Conservation (phyloP, 2,329 filamentous ascomycete genomes). For the Xylaria multiplex region DNA sequence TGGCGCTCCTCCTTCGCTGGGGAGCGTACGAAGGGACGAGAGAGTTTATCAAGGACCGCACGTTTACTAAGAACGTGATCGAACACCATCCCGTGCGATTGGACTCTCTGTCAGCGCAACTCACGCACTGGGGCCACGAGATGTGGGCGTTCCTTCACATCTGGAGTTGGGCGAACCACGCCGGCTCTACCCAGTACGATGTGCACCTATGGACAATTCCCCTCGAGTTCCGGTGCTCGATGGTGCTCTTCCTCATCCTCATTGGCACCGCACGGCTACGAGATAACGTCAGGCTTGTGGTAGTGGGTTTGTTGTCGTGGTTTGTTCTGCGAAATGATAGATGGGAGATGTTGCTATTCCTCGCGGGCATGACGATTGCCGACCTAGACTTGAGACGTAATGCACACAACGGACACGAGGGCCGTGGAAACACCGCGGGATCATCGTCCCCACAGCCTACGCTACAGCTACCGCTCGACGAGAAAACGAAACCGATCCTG, state of each 20-base stretch:
- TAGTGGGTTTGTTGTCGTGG: slow-evolving; percentile 54
- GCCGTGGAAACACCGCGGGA: not conserved
- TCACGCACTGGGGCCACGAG: slow-evolving; percentile 58
- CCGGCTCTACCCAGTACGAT: slow-evolving; percentile 63
- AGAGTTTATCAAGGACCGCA: slow-evolving; percentile 56
- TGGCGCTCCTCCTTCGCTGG: slow-evolving; percentile 56
- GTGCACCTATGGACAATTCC: slow-evolving; percentile 72
- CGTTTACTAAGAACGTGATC: slow-evolving; percentile 59
- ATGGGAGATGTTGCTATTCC: slow-evolving; percentile 67
- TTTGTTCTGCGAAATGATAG: slow-evolving; percentile 60
- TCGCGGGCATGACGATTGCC: slow-evolving; percentile 64
- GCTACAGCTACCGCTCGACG: slow-evolving; percentile 41
- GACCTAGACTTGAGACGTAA: slow-evolving; percentile 63
- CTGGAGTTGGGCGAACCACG: slow-evolving; percentile 61
- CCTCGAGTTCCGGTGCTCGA: slow-evolving; percentile 67
- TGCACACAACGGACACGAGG: slow-evolving; percentile 50
- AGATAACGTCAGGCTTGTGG: slow-evolving; percentile 54
- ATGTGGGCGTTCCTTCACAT: slow-evolving; percentile 63
- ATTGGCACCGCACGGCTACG: slow-evolving; percentile 61
- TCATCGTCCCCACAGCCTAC: slow-evolving; percentile 24
- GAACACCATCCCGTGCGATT: slow-evolving; percentile 59
- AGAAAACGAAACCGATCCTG: slow-evolving; percentile 33
- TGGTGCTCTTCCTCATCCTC: slow-evolving; percentile 65
- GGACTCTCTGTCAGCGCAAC: slow-evolving; percentile 53
- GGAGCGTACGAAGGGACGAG: slow-evolving; percentile 62